A percentile compares a stretch with the other conserved stretches of the same genome.
phyloP scores from a whole-genome alignment of 2,329 filamentous ascomycete genomes.

The Colletotrichum theobromicola region DNA sequence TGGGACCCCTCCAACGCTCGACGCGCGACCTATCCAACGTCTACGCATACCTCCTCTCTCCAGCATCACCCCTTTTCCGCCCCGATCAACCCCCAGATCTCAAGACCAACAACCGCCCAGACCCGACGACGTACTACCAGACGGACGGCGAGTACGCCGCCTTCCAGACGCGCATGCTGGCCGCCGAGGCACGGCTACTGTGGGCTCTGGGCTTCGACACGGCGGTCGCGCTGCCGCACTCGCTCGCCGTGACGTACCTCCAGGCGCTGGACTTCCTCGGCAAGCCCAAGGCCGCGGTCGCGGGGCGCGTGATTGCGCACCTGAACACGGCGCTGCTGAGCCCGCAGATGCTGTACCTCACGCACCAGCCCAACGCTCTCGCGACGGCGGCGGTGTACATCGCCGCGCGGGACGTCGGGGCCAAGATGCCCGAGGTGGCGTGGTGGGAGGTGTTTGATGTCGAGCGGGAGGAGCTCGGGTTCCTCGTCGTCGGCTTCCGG shows the following conservation, averaged over 20 bases:
- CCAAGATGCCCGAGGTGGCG: slow-evolving; percentile 80
- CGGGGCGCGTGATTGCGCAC: slow-evolving; percentile 72
- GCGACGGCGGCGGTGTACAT: slow-evolving; percentile 91
- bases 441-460: slow-evolving; percentile 99
- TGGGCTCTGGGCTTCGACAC: slow-evolving; percentile 77
- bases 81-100: slow-evolving; percentile 29
- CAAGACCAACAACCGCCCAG: slow-evolving; percentile 34
- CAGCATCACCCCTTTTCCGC: slow-evolving; percentile 60
- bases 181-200: slow-evolving; percentile 80
- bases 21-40: slow-evolving; percentile 84
- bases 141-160: slow-evolving; percentile 74
- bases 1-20: slow-evolving; percentile 77
- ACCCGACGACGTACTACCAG: slow-evolving; percentile 68
- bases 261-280: slow-evolving; percentile 80
- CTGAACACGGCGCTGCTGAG: slow-evolving; percentile 87
- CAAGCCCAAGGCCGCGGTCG: slow-evolving; percentile 54
- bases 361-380: slow-evolving; percentile 85
- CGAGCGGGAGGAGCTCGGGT: slow-evolving; percentile 91
- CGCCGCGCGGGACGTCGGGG: slow-evolving; percentile 77
- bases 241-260: slow-evolving; percentile 88
- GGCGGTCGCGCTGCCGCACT: slow-evolving; percentile 84
- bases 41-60: slow-evolving; percentile 79
- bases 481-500: slow-evolving; percentile 83
- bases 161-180: slow-evolving; percentile 68
- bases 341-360: slow-evolving; percentile 88